Percentiles rank a stretch among this genome's conserved stretches.
Evolutionary conservation across 805 yeast genomes (phyloP).

Genomic region (Cyberlindnera galapagoensis): DNA sequence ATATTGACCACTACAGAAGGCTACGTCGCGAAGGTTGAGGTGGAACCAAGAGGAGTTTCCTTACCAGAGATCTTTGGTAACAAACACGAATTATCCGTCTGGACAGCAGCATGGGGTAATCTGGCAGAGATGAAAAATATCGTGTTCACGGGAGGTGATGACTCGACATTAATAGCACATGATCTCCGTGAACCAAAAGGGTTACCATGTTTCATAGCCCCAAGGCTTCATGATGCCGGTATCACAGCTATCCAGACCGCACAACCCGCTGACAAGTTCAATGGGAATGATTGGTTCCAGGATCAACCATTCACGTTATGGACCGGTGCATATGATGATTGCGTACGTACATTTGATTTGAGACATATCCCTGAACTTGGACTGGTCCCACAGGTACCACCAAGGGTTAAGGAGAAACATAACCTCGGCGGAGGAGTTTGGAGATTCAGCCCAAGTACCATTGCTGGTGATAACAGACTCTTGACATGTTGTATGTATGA

Average conservation of each 20-base stretch:
- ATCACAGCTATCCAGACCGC: constrained; percentile 72
- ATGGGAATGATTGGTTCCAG: constrained; percentile 35
- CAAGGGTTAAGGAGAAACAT: constrained; percentile 35
- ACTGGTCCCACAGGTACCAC: constrained; percentile 44
- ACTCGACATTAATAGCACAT: constrained; percentile 65
- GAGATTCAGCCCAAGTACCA: constrained; percentile 68
- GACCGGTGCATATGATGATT: constrained; percentile 94
- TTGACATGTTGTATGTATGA: constrained; percentile 92
- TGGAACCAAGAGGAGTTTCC: constrained; percentile 23
- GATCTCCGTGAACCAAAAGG: constrained; percentile 43
- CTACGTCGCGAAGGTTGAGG: constrained; percentile 38
- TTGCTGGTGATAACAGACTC: constrained; percentile 37
- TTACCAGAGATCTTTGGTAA: constrained; percentile 20
- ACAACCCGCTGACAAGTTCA: constrained; percentile 30
- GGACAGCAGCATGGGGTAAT: constrained; percentile 77
- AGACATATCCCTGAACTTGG: constrained; percentile 41
- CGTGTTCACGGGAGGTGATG: constrained; percentile 89
- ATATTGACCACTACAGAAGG: constrained; percentile 69
- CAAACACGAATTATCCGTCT: constrained; percentile 71
- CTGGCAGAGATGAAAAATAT: constrained; percentile 46
- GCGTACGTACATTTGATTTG: constrained; percentile 61
- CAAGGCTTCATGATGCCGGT: constrained; percentile 81
- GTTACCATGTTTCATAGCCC: constrained; percentile 29
- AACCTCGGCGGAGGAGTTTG: constrained; percentile 93
- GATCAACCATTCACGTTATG: constrained; percentile 44